phyloP scores from a whole-genome alignment of 2,329 filamentous ascomycete genomes.

The Fusarium lyarnte region DNA sequence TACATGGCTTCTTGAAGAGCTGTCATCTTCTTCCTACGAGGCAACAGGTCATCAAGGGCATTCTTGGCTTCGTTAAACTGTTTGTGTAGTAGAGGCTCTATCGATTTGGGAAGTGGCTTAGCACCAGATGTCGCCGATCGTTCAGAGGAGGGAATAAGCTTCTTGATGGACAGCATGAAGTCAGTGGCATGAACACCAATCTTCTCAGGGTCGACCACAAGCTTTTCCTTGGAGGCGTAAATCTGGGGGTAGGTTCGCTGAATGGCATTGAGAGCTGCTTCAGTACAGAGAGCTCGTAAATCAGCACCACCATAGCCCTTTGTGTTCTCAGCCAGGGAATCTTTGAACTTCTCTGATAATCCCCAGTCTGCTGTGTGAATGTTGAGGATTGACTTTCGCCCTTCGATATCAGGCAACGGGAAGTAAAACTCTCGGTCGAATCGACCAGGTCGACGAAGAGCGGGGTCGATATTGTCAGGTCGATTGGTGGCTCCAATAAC shows the following conservation, averaged over 20 bases:
- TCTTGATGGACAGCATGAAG: slow-evolving; percentile 97
- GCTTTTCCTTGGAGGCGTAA: slow-evolving; percentile 88
- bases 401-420: slow-evolving; percentile 83
- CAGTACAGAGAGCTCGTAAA: slow-evolving; percentile 90
- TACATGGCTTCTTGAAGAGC: slow-evolving; percentile 94
- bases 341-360: slow-evolving; percentile 80
- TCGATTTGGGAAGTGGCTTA: slow-evolving; percentile 77
- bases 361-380: slow-evolving; percentile 98
- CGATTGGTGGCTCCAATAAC: slow-evolving; percentile 99
- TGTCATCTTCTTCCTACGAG: slow-evolving; percentile 85
- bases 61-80: slow-evolving; percentile 76
- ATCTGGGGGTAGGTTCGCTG: slow-evolving; percentile 97
- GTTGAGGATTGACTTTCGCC: slow-evolving; percentile 85
- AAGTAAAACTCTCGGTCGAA: slow-evolving; percentile 99
- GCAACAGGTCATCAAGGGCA: slow-evolving; percentile 79
- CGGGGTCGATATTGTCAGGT: slow-evolving; percentile 95
- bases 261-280: slow-evolving; percentile 94
- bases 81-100: slow-evolving; percentile 82
- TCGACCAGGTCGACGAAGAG: slow-evolving; percentile 89
- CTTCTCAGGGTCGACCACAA: slow-evolving; percentile 84
- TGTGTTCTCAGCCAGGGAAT: slow-evolving; percentile 83
- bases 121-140: slow-evolving; percentile 87
- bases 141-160: slow-evolving; percentile 94
- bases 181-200: slow-evolving; percentile 92
- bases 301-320: slow-evolving; percentile 98